phyloP scores from a whole-genome alignment of 1,139 yeast genomes.

The Zygosaccharomyces sapae region DNA sequence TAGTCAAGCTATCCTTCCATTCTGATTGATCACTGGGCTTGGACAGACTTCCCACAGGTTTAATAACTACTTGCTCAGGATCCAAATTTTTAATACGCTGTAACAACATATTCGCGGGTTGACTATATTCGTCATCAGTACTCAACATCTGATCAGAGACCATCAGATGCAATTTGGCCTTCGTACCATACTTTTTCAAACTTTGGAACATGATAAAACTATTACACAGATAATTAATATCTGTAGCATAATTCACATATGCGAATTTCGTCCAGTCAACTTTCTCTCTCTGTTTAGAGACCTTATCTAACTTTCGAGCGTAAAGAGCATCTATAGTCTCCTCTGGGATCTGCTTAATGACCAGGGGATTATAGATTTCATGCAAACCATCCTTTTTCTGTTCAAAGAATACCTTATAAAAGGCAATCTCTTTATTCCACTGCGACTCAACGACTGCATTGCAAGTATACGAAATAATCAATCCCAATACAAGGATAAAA shows the following conservation, averaged over 20 bases:
- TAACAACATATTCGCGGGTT: conserved; percentile 11
- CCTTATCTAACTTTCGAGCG: conserved; percentile 11
- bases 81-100: conserved; percentile 20
- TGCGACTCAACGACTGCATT: conserved; percentile 30
- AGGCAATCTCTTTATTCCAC: conserved; percentile 30
- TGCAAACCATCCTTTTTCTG: conserved; percentile 27
- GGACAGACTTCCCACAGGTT: conserved; percentile 27
- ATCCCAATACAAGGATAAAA: conserved; percentile 10
- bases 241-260: conserved; percentile 48
- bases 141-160: conserved; percentile 30
- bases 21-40: conserved; percentile 31
- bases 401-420: conserved; percentile 29
- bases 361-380: conserved; percentile 30
- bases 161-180: conserved; percentile 42
- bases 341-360: conserved; percentile 33
- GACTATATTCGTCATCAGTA: conserved; percentile 13
- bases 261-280: conserved; percentile 42
- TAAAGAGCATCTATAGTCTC: conserved; percentile 30
- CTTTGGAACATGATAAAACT: conserved; percentile 42
- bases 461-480: conserved; percentile 15
- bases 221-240: conserved; percentile 42
- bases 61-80: conserved; percentile 30
- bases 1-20: conserved; percentile 55
- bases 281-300: conserved; percentile 11
- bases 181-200: conserved; percentile 36